Evolutionary conservation across 1,284 basidiomycete genomes (phyloP), one percentile per base, ranked within the genome.

Genomic region (Limonomyces culmigenus): DNA sequence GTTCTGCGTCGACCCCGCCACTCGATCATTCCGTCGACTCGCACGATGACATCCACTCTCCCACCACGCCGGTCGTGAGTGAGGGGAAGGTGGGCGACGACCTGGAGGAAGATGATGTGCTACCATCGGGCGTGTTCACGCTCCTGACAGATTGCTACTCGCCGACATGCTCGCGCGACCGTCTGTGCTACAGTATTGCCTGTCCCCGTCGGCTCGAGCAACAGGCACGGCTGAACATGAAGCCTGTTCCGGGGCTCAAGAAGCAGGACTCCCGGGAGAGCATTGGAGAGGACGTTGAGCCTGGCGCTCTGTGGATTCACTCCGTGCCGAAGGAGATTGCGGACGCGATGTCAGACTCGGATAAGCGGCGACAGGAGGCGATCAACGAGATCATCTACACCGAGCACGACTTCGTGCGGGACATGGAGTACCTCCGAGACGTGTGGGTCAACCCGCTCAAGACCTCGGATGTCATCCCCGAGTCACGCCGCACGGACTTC

Each of bases 351-450:
- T 80, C 81, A 3, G 92, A 96, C 42, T 68, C 63, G 23, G 95
- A 99, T 62, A 92, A 95, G 68, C 93, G 77, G 56, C 73, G 95
- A 2, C 95, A 99, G 52, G 95, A 99, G 55, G 88, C 91, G 20
- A 97, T 99, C 62, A 98, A 98, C 53, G 95, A 99, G 61, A 87
- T 96, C 44, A 93, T 97, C 38, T 96, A 96, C 54, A 98, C 95
- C 13, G 95, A 98, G 53, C 73, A 91, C 14, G 92, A 97, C 60
- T 98, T 97, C 57, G 92, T 98, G 30, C 72, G 87, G 38, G 93
- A 96, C 56, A 76, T 98, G 70, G 95, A 99, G 56, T 98, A 99
- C 53, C 68, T 99, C 31, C 81, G 92, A 41, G 93, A 98, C 53
- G 85, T 92, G 47, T 99, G 95, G 95, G 75, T 96, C 41, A 84